Evolutionary conservation across 768 basidiomycete genomes (phyloP).

Genomic region (Ramaria rubella): DNA sequence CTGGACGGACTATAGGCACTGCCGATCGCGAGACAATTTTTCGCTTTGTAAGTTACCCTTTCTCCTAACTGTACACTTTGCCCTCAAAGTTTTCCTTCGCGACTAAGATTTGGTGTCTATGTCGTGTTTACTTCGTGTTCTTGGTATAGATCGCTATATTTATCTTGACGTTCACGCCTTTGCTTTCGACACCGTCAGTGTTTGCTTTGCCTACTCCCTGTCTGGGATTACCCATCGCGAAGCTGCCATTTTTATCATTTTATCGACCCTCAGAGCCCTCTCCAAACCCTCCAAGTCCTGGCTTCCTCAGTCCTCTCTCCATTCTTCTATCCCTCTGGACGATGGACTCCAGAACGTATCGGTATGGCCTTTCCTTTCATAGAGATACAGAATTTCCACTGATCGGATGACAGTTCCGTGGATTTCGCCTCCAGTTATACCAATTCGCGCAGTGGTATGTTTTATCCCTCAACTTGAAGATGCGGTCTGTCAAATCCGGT

Average conservation of each 20-base stretch:
- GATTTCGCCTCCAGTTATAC: neutral
- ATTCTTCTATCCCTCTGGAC: neutral
- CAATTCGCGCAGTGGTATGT: neutral
- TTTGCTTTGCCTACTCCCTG: neutral
- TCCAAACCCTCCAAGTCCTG: neutral
- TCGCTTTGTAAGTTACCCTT: neutral
- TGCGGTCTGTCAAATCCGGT: neutral
- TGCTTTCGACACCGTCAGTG: neutral
- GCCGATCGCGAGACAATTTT: neutral
- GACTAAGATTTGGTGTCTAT: neutral
- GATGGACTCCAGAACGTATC: neutral
- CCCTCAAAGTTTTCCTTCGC: neutral
- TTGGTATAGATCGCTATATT: neutral
- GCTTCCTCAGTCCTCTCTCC: neutral
- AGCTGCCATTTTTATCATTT: neutral
- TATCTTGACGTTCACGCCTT: neutral
- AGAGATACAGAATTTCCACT: neutral
- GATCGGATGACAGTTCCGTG: neutral
- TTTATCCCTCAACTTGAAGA: neutral
- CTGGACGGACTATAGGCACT: too few species aligned
- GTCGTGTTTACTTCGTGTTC: neutral
- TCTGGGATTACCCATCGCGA: neutral
- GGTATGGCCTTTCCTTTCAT: neutral
- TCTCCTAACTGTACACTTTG: neutral
- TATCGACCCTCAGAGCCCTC: neutral